These are phyloP conservation scores for Gymnopilus dilepis DNA, from an alignment of 768 basidiomycete genomes.

Conservation along the genomic window DNA sequence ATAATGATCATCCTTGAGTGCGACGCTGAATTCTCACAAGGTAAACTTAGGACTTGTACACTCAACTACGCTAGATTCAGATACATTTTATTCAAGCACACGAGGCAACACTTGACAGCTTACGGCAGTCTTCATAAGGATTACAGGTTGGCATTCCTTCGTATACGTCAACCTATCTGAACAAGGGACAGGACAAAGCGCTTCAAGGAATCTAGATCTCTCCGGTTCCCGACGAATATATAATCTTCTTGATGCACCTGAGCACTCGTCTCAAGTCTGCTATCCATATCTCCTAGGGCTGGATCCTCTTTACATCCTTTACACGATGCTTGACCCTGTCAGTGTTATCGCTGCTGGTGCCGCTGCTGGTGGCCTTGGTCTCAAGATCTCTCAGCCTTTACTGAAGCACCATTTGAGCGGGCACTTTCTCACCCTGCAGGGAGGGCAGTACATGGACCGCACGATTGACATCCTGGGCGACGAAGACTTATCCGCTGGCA, in stretches of 20 bases:
- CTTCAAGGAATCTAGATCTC: background rate
- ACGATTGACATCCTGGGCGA: background rate
- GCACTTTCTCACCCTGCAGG: background rate
- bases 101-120: background rate
- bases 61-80: background rate
- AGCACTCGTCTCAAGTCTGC: too few relatives aligned
- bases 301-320: too few relatives aligned
- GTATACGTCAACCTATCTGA: background rate
- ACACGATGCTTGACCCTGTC: background rate
- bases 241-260: background rate
- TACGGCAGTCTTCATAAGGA: background rate
- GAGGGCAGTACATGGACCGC: background rate
- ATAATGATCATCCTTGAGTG: too few relatives aligned
- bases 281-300: too few relatives aligned
- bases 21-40: too few relatives aligned
- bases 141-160: background rate
- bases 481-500: background rate
- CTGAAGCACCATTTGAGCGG: background rate
- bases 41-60: too few relatives aligned
- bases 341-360: background rate
- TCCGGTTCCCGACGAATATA: background rate
- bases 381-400: background rate
- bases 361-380: background rate
- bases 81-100: background rate
- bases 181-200: conserved; percentile 4